A percentile compares a stretch with the other conserved stretches of the same genome.
These are phyloP conservation scores for Pyrenophora seminiperda DNA, from an alignment of 2,329 filamentous ascomycete genomes.

Conservation along the genomic window DNA sequence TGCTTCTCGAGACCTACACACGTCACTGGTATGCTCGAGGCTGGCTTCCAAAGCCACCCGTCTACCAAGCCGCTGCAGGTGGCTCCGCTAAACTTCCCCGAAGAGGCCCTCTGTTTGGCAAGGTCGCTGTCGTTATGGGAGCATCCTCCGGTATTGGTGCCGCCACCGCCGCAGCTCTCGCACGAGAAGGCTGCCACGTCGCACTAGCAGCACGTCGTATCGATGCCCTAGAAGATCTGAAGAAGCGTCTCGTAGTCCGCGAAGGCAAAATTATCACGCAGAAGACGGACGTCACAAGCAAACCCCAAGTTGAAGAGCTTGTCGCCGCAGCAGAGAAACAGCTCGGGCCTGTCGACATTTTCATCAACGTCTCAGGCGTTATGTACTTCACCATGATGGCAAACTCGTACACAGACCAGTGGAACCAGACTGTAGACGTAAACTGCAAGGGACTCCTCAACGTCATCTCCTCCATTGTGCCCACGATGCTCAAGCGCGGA, in stretches of 20 bases:
- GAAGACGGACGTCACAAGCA: slow-evolving; percentile 74
- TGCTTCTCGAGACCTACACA: slow-evolving; percentile 76
- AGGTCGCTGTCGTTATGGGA: slow-evolving; percentile 77
- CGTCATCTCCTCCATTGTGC: slow-evolving; percentile 71
- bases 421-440: slow-evolving; percentile 81
- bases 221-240: slow-evolving; percentile 70
- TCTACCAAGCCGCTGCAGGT: slow-evolving; percentile 54
- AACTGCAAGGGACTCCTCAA: slow-evolving; percentile 85
- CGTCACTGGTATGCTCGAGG: slow-evolving; percentile 81
- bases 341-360: slow-evolving; percentile 75
- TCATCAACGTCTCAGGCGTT: slow-evolving; percentile 80
- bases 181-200: slow-evolving; percentile 72
- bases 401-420: slow-evolving; percentile 73
- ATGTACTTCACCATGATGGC: slow-evolving; percentile 93
- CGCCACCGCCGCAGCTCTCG: slow-evolving; percentile 71
- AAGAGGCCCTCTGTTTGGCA: slow-evolving; percentile 67
- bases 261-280: slow-evolving; percentile 70
- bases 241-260: slow-evolving; percentile 61
- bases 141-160: slow-evolving; percentile 81
- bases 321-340: slow-evolving; percentile 63
- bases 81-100: slow-evolving; percentile 53
- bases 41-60: slow-evolving; percentile 71
- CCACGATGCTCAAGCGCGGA: slow-evolving; percentile 71
- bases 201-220: slow-evolving; percentile 73
- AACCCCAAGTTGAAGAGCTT: slow-evolving; percentile 68